Evolutionary conservation across 805 yeast species (phyloP), one percentile per base, ranked within the genome.

Genomic region (Alloascoidea africana): DNA sequence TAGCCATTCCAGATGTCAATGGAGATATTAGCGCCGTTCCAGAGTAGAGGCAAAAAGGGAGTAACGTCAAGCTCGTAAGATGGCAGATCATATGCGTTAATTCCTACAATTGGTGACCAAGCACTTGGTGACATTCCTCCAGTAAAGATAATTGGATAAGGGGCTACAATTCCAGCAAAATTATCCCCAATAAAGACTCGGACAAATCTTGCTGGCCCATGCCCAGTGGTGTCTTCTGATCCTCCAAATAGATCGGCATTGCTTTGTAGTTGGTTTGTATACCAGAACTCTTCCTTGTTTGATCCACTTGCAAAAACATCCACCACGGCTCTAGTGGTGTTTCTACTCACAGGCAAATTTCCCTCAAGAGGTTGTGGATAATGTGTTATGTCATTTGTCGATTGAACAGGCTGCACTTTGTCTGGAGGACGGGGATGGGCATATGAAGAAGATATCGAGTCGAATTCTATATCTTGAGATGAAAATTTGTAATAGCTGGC

Each of bases 281-380:
- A 85, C 93, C 93, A 84, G 48, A 81, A 80, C 52, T 85, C 94
- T 55, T 84, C 95, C 27, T 68, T 73, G 2, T 76, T 78, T 47
- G 78, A 82, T 2, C 91, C 94, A 14, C 82, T 70, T 8, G 79
- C 72, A 44, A 72, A 73, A 3, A 84, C 52, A 6, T 77, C 66
- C 19, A 83, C 42, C 18, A 55, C 46, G 35, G 75, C 72, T 41
- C 74, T 63, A 2, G 84, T 73, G 3, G 84, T 74, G 49, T 77
- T 76, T 16, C 54, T 49, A 2, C 68, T 46, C 13, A 76, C 48
- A 2, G 48, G 43, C n/a, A n/a, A n/a, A n/a, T n/a, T n/a, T 15
- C 62, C 51, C 2, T 46, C 40, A 27, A 70, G 48, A 4, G 50
- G 49, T 15, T 61, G 58, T 17, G n/a, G n/a, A n/a, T n/a, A n/a